Conservation (phyloP, 805 yeast species). For the Geotrichum ghanense region DNA sequence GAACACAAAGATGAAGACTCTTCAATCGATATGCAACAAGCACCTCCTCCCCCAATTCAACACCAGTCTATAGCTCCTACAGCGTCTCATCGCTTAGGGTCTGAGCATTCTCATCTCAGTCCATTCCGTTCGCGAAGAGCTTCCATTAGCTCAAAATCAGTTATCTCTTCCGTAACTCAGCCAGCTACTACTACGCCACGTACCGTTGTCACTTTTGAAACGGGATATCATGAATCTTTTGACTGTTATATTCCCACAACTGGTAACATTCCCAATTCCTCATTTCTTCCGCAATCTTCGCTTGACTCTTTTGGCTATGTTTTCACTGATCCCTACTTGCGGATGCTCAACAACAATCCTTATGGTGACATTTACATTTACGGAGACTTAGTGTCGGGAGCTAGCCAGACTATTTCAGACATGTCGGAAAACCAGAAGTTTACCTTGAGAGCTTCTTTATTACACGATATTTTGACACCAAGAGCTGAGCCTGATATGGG, state of each 20-base stretch:
- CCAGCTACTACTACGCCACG: not conserved
- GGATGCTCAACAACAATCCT: constrained; percentile 8
- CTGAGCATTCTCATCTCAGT: too few relatives aligned
- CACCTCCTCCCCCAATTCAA: too few relatives aligned
- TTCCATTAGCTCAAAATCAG: too few relatives aligned
- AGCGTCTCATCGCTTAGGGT: too few relatives aligned
- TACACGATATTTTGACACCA: constrained; percentile 8
- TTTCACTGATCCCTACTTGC: constrained; percentile 9
- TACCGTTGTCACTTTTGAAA: constrained; percentile 7
- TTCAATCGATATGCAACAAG: too few relatives aligned
- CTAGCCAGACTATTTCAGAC: constrained; percentile 8
- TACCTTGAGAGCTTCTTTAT: constrained; percentile 8
- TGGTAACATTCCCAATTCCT: constrained; percentile 14
- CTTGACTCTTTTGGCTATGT: constrained; percentile 11
- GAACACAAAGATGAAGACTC: too few relatives aligned
- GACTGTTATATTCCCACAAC: constrained; percentile 12
- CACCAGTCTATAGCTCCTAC: too few relatives aligned
- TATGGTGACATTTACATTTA: constrained; percentile 9
- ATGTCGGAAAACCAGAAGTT: constrained; percentile 6
- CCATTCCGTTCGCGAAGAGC: too few relatives aligned
- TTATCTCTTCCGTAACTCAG: too few relatives aligned
- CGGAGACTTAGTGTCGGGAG: constrained; percentile 13
- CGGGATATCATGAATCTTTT: constrained; percentile 7
- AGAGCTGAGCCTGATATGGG: not conserved
- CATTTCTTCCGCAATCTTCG: constrained; percentile 7